These are phyloP conservation scores for Geranomyces variabilis DNA, from an alignment of 192 early-diverging fungal species.

Conservation along the genomic window DNA sequence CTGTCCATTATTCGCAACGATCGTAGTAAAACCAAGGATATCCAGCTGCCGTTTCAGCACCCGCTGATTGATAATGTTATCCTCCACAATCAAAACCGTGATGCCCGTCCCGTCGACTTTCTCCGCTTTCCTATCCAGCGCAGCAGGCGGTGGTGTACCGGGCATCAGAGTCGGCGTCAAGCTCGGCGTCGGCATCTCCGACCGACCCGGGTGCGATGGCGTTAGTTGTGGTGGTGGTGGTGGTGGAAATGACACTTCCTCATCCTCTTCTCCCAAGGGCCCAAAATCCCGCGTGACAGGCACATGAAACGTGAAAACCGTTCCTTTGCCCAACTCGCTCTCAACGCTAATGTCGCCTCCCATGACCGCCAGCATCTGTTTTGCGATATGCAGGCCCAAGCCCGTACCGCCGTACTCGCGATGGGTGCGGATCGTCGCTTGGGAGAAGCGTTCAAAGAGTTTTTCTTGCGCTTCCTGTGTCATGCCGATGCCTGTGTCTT, in stretches of 20 bases:
- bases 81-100: conserved; percentile 1
- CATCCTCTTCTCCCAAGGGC: too few species aligned
- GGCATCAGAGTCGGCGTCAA: too few species aligned
- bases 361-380: conserved; percentile 34
- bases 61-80: conserved; percentile 21
- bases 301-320: not conserved
- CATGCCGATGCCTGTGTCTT: conserved; percentile 27
- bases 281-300: not conserved
- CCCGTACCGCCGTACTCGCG: conserved; percentile 31
- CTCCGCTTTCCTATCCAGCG: too few species aligned
- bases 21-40: not conserved
- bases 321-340: conserved; percentile 8
- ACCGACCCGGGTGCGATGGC: too few species aligned
- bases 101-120: not conserved
- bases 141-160: too few species aligned
- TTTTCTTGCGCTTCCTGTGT: not conserved
- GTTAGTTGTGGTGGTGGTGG: too few species aligned
- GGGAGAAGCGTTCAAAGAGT: conserved; percentile 22
- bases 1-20: conserved; percentile 1
- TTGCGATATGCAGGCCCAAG: conserved; percentile 49
- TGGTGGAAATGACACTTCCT: too few species aligned
- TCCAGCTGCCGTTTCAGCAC: conserved; percentile 22
- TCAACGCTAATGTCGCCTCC: conserved; percentile 9
- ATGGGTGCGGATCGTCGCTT: conserved; percentile 9
- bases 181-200: too few species aligned